phyloP scores from a whole-genome alignment of 1,284 basidiomycete species.

The Irpex sp. region DNA sequence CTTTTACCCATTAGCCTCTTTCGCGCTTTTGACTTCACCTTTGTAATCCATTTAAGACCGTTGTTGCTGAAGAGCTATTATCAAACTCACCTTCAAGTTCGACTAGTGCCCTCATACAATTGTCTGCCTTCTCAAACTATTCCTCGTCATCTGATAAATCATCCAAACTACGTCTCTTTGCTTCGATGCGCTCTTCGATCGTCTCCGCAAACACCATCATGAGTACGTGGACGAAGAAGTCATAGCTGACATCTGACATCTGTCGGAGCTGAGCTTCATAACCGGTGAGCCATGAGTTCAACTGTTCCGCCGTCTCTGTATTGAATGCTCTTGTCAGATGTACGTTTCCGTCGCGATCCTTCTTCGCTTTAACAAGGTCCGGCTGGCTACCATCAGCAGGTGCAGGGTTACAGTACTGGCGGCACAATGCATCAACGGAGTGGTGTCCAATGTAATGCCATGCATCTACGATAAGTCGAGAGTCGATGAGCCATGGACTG shows the following conservation, averaged over 20 bases:
- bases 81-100: too few species aligned
- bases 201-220: constrained; percentile 12
- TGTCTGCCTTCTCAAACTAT: background rate
- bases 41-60: too few species aligned
- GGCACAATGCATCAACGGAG: constrained; percentile 11
- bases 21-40: too few species aligned
- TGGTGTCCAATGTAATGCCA: constrained; percentile 17
- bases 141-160: background rate
- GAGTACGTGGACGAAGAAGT: constrained; percentile 14
- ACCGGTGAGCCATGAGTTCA: constrained; percentile 15
- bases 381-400: constrained; percentile 16
- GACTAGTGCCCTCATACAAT: background rate
- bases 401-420: constrained; percentile 14
- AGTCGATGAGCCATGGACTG: constrained; percentile 12
- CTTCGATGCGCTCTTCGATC: constrained; percentile 4
- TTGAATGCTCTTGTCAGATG: constrained; percentile 18
- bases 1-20: too few species aligned
- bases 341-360: constrained; percentile 1
- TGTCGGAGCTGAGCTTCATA: constrained; percentile 15
- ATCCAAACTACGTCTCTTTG: constrained; percentile 3
- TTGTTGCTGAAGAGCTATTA: too few species aligned
- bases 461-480: constrained; percentile 16
- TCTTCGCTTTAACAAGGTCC: constrained; percentile 10
- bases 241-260: constrained; percentile 19
- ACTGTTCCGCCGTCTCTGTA: constrained; percentile 16